Conservation (phyloP, 2,329 filamentous ascomycete species). For the Xylaria sp. region DNA sequence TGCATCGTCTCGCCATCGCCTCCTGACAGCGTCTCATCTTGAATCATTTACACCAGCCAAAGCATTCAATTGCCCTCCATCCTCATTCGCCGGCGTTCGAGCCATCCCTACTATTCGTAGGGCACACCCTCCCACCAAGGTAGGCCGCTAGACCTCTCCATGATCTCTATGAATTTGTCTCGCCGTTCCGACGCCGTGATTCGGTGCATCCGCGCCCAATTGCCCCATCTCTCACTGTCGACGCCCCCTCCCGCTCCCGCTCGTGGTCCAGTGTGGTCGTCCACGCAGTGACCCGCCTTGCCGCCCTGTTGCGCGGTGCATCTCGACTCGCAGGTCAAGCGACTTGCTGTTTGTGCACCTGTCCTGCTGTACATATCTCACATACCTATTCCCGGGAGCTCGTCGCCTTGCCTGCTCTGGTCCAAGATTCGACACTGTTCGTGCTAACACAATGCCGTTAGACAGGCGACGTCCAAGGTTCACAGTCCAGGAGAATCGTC, state of each 20-base stretch:
- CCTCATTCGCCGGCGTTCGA: slow-evolving; percentile 36
- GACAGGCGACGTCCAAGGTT: slow-evolving; percentile 46
- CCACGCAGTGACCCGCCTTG: slow-evolving; percentile 12
- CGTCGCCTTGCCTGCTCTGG: slow-evolving; percentile 8
- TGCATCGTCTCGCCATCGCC: slow-evolving; percentile 32
- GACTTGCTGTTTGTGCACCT: background rate
- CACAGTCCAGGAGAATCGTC: slow-evolving; percentile 36
- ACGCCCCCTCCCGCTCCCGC: background rate
- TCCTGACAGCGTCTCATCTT: slow-evolving; percentile 39
- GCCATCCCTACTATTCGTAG: slow-evolving; percentile 12
- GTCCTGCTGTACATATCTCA: slow-evolving; percentile 17
- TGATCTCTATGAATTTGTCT: slow-evolving; percentile 10
- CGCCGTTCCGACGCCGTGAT: slow-evolving; percentile 11
- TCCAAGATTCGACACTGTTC: slow-evolving; percentile 1
- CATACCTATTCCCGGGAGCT: slow-evolving; percentile 8
- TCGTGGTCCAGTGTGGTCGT: slow-evolving; percentile 7
- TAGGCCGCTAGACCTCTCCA: slow-evolving; percentile 18
- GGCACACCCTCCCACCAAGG: slow-evolving; percentile 30
- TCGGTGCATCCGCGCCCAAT: slow-evolving; percentile 17
- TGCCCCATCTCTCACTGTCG: slow-evolving; percentile 18
- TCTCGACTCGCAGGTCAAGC: background rate
- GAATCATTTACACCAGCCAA: slow-evolving; percentile 42
- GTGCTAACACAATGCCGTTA: slow-evolving; percentile 52
- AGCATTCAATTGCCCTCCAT: slow-evolving; percentile 43
- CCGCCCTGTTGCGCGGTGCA: slow-evolving; percentile 8